Percentiles rank a stretch among this genome's conserved stretches.
Conservation (phyloP, 1,284 basidiomycete species). For the Phaffia rhodozyma region DNA sequence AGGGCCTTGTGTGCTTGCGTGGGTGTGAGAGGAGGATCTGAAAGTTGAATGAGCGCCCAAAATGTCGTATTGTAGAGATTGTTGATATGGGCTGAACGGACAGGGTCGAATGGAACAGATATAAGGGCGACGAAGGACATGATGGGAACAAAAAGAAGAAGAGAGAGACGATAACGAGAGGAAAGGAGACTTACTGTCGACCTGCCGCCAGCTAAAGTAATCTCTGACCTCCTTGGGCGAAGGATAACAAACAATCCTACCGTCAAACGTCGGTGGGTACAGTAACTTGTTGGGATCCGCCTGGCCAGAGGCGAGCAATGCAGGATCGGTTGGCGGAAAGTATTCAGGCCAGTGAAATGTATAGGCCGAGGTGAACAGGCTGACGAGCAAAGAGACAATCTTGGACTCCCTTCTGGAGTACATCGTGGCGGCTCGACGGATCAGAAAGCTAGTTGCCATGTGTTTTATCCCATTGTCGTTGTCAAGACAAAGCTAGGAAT, state of each 20-base stretch:
- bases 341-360: constrained; percentile 72
- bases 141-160: background rate
- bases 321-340: constrained; percentile 44
- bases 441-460: constrained; percentile 55
- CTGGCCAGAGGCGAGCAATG: background rate
- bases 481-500: background rate
- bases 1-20: constrained; percentile 14
- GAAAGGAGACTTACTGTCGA: constrained; percentile 58
- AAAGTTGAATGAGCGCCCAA: constrained; percentile 73
- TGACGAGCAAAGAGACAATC: constrained; percentile 76
- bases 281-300: constrained; percentile 44
- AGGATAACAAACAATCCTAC: constrained; percentile 77
- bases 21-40: constrained; percentile 14
- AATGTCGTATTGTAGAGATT: constrained; percentile 95
- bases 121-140: background rate
- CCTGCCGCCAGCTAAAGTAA: constrained; percentile 92
- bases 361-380: constrained; percentile 85
- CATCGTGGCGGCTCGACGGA: constrained; percentile 58
- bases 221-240: constrained; percentile 59
- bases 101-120: background rate
- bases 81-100: constrained; percentile 76
- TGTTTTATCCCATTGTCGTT: background rate
- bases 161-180: background rate
- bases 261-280: constrained; percentile 87
- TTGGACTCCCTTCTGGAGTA: constrained; percentile 83